A percentile compares a stretch with the other conserved stretches of the same genome.
Evolutionary conservation across 2,329 filamentous ascomycete species (phyloP).

Genomic region (Ustulina deusta): DNA sequence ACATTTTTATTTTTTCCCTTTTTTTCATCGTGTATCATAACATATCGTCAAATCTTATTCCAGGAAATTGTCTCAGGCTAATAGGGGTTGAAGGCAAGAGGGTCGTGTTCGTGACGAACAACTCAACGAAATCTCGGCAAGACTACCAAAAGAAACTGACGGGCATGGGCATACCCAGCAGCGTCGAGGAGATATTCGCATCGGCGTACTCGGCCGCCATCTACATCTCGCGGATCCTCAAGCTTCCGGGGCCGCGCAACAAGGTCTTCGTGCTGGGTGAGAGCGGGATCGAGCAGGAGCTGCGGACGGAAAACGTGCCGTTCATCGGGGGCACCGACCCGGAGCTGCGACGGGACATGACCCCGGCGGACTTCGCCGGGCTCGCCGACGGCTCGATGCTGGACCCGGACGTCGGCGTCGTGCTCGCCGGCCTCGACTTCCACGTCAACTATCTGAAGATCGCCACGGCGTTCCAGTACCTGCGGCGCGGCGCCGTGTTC

Average conservation of each 20-base stretch:
- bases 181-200: slow-evolving; percentile 92
- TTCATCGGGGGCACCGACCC: slow-evolving; percentile 91
- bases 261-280: slow-evolving; percentile 97
- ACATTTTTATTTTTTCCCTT: too few relatives aligned
- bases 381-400: slow-evolving; percentile 81
- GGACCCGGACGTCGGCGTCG: slow-evolving; percentile 89
- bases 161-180: slow-evolving; percentile 80
- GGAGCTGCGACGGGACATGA: slow-evolving; percentile 79
- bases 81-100: slow-evolving; percentile 75
- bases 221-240: slow-evolving; percentile 93
- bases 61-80: neutral
- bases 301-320: slow-evolving; percentile 80
- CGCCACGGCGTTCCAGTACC: slow-evolving; percentile 85
- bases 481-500: slow-evolving; percentile 84
- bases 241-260: slow-evolving; percentile 80
- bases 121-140: slow-evolving; percentile 93
- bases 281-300: slow-evolving; percentile 88
- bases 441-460: slow-evolving; percentile 97
- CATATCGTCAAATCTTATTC: neutral
- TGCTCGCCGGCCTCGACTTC: slow-evolving; percentile 91
- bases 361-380: slow-evolving; percentile 80
- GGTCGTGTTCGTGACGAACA: slow-evolving; percentile 97
- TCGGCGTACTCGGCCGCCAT: slow-evolving; percentile 95
- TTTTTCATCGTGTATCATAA: neutral
- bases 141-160: slow-evolving; percentile 96